Evolutionary conservation across 805 yeast genomes (phyloP).

Genomic region (Ogataea haglerorum): DNA sequence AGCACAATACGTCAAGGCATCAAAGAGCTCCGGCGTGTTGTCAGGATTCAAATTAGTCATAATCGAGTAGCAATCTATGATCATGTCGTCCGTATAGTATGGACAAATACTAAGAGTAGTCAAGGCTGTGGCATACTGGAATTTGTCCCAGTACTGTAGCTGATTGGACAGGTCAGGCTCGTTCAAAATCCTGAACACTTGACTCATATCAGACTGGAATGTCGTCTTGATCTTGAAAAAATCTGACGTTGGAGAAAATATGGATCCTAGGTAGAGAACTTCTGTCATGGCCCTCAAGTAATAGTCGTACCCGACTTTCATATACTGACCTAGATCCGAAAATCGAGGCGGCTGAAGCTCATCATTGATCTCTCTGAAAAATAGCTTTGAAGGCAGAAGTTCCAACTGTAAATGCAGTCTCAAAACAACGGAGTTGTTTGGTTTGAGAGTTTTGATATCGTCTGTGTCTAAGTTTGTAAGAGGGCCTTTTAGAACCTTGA

Average conservation of each 20-base stretch:
- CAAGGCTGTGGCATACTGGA: constrained; percentile 24
- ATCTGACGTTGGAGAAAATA: constrained; percentile 23
- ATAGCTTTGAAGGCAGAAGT: constrained; percentile 45
- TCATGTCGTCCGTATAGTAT: constrained; percentile 45
- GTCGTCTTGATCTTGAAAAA: constrained; percentile 18
- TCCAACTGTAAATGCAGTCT: constrained; percentile 56
- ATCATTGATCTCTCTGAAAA: constrained; percentile 37
- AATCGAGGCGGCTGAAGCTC: constrained; percentile 33
- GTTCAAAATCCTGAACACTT: constrained; percentile 22
- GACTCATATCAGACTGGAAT: constrained; percentile 19
- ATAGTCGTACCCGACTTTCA: constrained; percentile 40
- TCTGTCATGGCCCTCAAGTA: constrained; percentile 55
- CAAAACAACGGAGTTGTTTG: constrained; percentile 44
- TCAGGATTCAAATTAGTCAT: constrained; percentile 41
- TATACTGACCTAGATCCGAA: constrained; percentile 24
- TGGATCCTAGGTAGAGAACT: constrained; percentile 41
- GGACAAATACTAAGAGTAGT: constrained; percentile 47
- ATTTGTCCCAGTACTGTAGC: constrained; percentile 24
- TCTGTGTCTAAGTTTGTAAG: constrained; percentile 41
- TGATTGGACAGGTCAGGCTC: constrained; percentile 26
- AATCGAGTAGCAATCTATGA: constrained; percentile 45
- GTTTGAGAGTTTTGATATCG: constrained; percentile 52
- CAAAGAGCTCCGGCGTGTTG: constrained; percentile 50
- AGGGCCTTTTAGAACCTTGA: constrained; percentile 67
- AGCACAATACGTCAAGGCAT: constrained; percentile 51